Conservation (phyloP, 139 green algal genomes). For the Coccomyxa sp. region DNA sequence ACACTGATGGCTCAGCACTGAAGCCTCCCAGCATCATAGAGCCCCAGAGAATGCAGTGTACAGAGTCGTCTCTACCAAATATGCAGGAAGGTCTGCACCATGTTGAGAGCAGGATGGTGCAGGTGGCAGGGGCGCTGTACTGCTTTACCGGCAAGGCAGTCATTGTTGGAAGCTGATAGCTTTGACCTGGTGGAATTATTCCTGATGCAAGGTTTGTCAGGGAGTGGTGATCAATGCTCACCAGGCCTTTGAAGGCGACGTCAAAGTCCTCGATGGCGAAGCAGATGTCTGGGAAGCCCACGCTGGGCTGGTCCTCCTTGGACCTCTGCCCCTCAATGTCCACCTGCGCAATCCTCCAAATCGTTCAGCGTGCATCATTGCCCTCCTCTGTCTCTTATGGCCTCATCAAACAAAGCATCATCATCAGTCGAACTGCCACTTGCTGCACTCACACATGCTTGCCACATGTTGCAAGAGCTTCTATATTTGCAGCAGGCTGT, state of each 20-base stretch:
- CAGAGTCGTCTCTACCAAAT: background rate
- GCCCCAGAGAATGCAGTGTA: background rate
- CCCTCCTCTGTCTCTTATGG: too few relatives aligned
- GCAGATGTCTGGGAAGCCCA: slow-evolving; percentile 69
- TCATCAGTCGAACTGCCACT: too few relatives aligned
- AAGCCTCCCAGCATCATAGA: background rate
- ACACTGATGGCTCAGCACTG: background rate
- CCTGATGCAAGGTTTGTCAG: too few relatives aligned
- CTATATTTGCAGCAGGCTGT: background rate
- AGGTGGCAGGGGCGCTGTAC: background rate
- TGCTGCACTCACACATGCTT: too few relatives aligned
- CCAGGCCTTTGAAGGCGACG: slow-evolving; percentile 54
- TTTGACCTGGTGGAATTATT: too few relatives aligned
- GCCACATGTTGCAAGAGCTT: background rate
- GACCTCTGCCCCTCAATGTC: slow-evolving; percentile 46
- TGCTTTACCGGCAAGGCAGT: background rate
- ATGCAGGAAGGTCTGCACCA: background rate
- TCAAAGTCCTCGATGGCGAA: slow-evolving; percentile 77
- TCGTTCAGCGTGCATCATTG: too few relatives aligned
- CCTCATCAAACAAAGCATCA: too few relatives aligned
- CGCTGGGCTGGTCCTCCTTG: slow-evolving; percentile 11
- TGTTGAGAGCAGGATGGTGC: background rate
- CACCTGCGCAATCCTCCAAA: slow-evolving; percentile 29
- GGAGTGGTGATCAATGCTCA: slow-evolving; percentile 23
- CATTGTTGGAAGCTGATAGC: too few relatives aligned